These are phyloP conservation scores for Rhododendron williamsianum DNA, from an alignment of 148 eudicot genomes.

Conservation along the genomic window DNA sequence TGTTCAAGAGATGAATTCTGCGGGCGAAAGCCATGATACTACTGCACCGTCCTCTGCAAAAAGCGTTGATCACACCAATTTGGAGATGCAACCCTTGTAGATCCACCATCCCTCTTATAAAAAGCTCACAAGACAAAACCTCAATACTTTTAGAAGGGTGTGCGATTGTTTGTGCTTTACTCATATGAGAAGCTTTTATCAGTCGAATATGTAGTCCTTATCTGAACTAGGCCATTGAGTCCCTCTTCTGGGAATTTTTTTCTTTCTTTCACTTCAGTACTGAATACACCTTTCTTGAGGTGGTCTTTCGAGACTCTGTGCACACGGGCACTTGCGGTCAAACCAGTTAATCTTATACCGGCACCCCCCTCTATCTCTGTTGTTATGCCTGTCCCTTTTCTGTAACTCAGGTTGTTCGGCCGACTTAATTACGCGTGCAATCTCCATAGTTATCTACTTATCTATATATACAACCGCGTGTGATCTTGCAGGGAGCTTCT, in stretches of 20 bases:
- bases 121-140: not conserved
- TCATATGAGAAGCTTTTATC: not conserved
- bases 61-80: constrained; percentile 31
- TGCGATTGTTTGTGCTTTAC: not conserved
- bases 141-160: not conserved
- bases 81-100: constrained; percentile 84
- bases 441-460: not conserved
- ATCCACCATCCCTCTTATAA: not conserved
- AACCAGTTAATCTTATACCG: not conserved
- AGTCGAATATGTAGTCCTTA: not conserved
- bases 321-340: not conserved
- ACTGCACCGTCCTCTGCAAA: constrained; percentile 40
- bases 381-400: not conserved
- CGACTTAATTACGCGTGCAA: not conserved
- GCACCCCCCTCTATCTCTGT: not conserved
- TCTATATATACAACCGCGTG: not conserved
- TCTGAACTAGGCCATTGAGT: not conserved
- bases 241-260: not conserved
- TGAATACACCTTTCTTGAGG: not conserved
- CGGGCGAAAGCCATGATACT: constrained; percentile 27
- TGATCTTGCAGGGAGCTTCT: not conserved
- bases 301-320: not conserved
- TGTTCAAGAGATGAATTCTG: constrained; percentile 69
- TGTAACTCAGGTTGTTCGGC: not conserved
- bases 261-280: not conserved